Conservation (phyloP, 345 rosid species). For the Raphanus sativus region DNA sequence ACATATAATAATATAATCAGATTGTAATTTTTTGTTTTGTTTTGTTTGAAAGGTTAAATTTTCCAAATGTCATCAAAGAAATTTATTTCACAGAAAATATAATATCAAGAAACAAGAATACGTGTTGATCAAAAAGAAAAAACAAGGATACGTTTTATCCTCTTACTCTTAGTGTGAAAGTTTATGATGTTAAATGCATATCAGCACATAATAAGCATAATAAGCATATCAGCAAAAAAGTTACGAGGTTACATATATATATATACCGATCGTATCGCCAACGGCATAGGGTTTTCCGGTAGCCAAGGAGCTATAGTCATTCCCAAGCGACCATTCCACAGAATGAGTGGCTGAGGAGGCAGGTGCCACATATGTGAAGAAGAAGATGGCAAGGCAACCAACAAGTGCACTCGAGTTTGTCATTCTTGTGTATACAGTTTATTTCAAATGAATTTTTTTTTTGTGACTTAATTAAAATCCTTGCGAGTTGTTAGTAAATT, state of each 20-base stretch:
- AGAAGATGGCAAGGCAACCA: slow-evolving; percentile 32
- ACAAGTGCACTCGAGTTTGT: slow-evolving; percentile 30
- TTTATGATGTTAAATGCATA: background rate
- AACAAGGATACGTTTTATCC: background rate
- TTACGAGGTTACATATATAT: background rate
- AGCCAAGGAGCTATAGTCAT: slow-evolving; percentile 65
- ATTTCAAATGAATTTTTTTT: background rate
- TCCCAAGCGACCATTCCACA: slow-evolving; percentile 72
- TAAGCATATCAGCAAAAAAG: background rate
- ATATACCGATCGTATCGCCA: slow-evolving; percentile 74
- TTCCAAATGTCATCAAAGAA: background rate
- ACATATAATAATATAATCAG: background rate
- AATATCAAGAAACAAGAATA: background rate
- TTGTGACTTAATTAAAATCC: slow-evolving; percentile 3
- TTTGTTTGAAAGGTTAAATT: background rate
- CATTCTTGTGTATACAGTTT: slow-evolving; percentile 38
- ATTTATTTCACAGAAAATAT: background rate
- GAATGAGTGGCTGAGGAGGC: slow-evolving; percentile 62
- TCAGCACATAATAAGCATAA: background rate
- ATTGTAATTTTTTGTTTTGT: background rate
- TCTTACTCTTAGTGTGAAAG: background rate
- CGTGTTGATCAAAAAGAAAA: background rate
- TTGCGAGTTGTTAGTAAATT: slow-evolving; percentile 21
- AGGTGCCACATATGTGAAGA: slow-evolving; percentile 45
- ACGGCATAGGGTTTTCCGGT: slow-evolving; percentile 54